Percentiles rank a stretch among this genome's conserved stretches.
These are phyloP conservation scores for Hericium erinaceus DNA, from an alignment of 768 basidiomycete genomes.

Conservation along the genomic window DNA sequence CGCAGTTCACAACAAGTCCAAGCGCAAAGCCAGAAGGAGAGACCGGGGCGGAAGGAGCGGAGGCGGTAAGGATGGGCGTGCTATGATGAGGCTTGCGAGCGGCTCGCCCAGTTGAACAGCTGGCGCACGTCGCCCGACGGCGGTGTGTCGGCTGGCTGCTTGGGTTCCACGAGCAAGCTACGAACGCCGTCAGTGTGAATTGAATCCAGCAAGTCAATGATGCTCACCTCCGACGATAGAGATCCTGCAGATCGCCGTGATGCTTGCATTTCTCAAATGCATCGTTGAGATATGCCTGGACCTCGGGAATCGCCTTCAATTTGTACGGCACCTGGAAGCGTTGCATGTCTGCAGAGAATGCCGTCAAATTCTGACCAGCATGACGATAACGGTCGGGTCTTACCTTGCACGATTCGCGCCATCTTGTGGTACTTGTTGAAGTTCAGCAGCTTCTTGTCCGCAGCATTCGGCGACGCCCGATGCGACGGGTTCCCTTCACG, in stretches of 20 bases:
- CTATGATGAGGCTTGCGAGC: conserved; percentile 21
- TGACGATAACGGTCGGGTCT: conserved; percentile 4
- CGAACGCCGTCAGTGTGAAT: not conserved
- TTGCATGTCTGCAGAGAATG: conserved; percentile 60
- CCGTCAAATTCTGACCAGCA: not conserved
- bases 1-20: not conserved
- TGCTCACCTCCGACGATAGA: conserved; percentile 75
- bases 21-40: not conserved
- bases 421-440: conserved; percentile 95
- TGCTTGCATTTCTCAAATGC: conserved; percentile 69
- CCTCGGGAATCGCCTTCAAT: conserved; percentile 82
- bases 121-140: conserved; percentile 63
- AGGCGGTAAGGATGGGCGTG: not conserved
- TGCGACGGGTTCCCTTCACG: conserved; percentile 88
- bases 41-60: not conserved
- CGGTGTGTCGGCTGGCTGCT: conserved; percentile 63
- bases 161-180: conserved; percentile 78
- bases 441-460: conserved; percentile 79
- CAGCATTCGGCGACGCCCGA: conserved; percentile 67
- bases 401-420: conserved; percentile 76
- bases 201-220: not conserved
- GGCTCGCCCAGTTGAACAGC: conserved; percentile 66
- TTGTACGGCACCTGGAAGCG: conserved; percentile 84
- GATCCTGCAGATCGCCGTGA: conserved; percentile 76
- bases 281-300: conserved; percentile 68